These are phyloP conservation scores for Psilocybe mexicana DNA, from an alignment of 1,284 basidiomycete species.

Conservation along the genomic window DNA sequence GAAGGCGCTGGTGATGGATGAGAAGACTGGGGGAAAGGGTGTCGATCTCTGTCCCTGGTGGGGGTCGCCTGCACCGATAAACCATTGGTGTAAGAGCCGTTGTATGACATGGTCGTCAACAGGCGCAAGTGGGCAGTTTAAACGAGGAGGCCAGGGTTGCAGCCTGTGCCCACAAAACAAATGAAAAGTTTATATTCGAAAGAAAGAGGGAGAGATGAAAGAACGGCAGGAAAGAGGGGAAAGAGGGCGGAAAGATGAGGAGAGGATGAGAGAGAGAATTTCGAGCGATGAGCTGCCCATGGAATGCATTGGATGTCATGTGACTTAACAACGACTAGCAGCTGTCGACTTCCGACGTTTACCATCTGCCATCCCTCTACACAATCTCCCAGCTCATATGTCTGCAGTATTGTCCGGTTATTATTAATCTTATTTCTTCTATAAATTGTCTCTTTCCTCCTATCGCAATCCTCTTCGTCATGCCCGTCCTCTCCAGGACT, in stretches of 20 bases:
- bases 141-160: neutral
- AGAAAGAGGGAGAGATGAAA: neutral
- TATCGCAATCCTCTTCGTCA: neutral
- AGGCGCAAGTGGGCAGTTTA: neutral
- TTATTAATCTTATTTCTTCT: neutral
- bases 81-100: conserved; percentile 18
- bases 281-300: conserved; percentile 12
- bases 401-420: neutral
- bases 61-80: conserved; percentile 26
- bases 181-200: neutral
- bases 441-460: neutral
- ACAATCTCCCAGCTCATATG: neutral
- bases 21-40: conserved; percentile 34
- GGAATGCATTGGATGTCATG: conserved; percentile 8
- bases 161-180: conserved; percentile 2
- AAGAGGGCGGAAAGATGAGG: neutral
- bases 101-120: conserved; percentile 19
- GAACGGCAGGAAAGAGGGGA: neutral
- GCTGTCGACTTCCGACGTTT: neutral
- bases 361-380: neutral
- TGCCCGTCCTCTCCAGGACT: neutral
- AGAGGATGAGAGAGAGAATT: neutral
- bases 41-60: conserved; percentile 31
- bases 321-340: conserved; percentile 13
- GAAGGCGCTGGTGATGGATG: conserved; percentile 33